phyloP scores from a whole-genome alignment of 176 grass and related monocot species.

The Rhynchospora breviuscula region DNA sequence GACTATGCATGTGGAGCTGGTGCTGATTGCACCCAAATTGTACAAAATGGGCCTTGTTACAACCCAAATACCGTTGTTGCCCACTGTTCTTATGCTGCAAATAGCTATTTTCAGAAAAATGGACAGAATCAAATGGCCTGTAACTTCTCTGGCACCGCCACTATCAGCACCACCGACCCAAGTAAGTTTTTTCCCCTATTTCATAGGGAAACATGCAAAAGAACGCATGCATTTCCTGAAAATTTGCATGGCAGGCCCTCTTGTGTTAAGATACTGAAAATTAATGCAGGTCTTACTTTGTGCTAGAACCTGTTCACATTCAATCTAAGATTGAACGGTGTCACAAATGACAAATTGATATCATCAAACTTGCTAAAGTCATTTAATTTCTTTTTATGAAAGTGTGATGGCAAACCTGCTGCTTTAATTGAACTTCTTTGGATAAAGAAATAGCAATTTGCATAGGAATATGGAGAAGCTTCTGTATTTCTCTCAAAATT shows the following conservation, averaged over 20 bases:
- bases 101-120: slow-evolving; percentile 89
- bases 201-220: neutral
- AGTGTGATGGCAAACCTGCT: neutral
- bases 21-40: slow-evolving; percentile 59
- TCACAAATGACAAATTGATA: neutral
- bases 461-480: neutral
- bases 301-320: neutral
- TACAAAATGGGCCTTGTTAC: slow-evolving; percentile 55
- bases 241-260: neutral
- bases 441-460: neutral
- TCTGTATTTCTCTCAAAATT: neutral
- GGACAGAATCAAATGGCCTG: slow-evolving; percentile 48
- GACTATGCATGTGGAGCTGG: slow-evolving; percentile 92
- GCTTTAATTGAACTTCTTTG: neutral
- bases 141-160: slow-evolving; percentile 65
- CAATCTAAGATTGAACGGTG: neutral
- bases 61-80: slow-evolving; percentile 62
- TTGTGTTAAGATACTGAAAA: neutral
- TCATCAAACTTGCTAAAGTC: neutral
- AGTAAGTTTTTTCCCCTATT: slow-evolving; percentile 32
- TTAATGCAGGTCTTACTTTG: neutral
- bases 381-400: neutral
- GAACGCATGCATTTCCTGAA: neutral
- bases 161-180: slow-evolving; percentile 57
- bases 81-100: slow-evolving; percentile 92